Conservation (phyloP, 371 early-diverging fungal species). For the Encephalitozoon cuniculi region DNA sequence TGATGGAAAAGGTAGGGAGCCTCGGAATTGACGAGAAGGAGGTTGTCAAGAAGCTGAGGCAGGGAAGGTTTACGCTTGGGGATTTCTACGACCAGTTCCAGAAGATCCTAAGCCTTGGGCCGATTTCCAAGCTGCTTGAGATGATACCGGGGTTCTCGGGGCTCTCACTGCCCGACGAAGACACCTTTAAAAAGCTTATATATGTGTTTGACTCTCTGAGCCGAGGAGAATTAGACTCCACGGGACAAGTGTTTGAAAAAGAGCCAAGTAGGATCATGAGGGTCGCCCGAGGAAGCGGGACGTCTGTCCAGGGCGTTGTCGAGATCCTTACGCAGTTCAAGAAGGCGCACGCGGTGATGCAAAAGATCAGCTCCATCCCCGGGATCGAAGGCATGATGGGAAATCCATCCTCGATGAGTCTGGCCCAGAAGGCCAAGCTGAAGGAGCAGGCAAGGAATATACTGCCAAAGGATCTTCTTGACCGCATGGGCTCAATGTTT, state of each 20-base stretch:
- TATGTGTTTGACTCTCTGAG: conserved; percentile 94
- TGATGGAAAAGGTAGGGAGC: conserved; percentile 83
- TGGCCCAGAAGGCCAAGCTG: conserved; percentile 29
- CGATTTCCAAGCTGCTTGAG: conserved; percentile 83
- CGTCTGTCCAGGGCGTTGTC: conserved; percentile 71
- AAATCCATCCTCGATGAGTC: conserved; percentile 21
- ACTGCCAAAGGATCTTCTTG: conserved; percentile 39
- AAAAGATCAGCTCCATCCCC: conserved; percentile 71
- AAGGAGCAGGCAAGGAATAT: conserved; percentile 36
- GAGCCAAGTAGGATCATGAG: conserved; percentile 71
- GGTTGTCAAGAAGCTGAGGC: conserved; percentile 78
- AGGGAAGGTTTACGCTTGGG: conserved; percentile 73
- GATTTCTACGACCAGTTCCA: conserved; percentile 92
- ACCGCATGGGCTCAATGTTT: conserved; percentile 12
- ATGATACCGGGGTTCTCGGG: conserved; percentile 90
- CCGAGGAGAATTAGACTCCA: conserved; percentile 78
- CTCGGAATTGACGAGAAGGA: conserved; percentile 76
- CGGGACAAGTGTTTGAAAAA: conserved; percentile 72
- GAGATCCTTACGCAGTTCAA: conserved; percentile 73
- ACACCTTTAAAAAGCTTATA: conserved; percentile 71
- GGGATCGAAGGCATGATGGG: conserved; percentile 36
- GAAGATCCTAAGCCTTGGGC: conserved; percentile 80
- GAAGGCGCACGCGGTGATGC: conserved; percentile 76
- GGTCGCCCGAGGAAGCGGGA: conserved; percentile 81
- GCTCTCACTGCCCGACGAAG: conserved; percentile 66